These are phyloP conservation scores for Trypanosoma cruzi DNA, from an alignment of 208 protist species.

Conservation along the genomic window DNA sequence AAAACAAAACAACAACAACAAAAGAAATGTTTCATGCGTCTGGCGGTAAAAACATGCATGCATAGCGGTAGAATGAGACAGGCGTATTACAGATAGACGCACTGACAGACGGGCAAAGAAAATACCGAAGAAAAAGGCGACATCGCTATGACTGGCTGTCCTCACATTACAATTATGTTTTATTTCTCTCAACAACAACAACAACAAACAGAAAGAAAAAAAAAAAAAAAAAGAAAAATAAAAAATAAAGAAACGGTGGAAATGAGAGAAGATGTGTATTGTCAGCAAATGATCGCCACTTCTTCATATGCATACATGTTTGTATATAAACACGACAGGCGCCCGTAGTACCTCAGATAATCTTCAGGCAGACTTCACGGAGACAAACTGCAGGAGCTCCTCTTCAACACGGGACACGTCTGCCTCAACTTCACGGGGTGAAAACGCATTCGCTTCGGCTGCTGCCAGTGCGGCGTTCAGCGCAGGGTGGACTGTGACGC, in stretches of 20 bases:
- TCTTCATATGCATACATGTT: not conserved
- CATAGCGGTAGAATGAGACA: not conserved
- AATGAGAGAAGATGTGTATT: no score
- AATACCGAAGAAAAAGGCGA: no score
- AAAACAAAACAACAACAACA: no score
- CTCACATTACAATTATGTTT: no score
- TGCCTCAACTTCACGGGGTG: slow-evolving; percentile 35
- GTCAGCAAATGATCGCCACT: not conserved
- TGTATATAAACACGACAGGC: no score
- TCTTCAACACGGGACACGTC: slow-evolving; percentile 33
- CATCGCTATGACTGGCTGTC: no score
- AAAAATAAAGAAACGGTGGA: slow-evolving; percentile 2
- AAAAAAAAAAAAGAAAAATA: not conserved
- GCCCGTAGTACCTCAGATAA: no score
- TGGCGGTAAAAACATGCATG: not conserved
- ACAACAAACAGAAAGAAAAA: not conserved
- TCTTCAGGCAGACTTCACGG: not conserved
- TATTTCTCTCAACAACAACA: not conserved
- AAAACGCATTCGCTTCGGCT: slow-evolving; percentile 25
- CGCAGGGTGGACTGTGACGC: slow-evolving; percentile 44
- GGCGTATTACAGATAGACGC: not conserved
- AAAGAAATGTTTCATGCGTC: not conserved
- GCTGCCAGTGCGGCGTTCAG: slow-evolving; percentile 37
- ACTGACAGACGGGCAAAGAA: not conserved
- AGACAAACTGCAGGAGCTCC: slow-evolving; percentile 41